Percentiles rank a stretch among this genome's conserved stretches.
phyloP scores from a whole-genome alignment of 306 rosid species.

The Quercus parvula region DNA sequence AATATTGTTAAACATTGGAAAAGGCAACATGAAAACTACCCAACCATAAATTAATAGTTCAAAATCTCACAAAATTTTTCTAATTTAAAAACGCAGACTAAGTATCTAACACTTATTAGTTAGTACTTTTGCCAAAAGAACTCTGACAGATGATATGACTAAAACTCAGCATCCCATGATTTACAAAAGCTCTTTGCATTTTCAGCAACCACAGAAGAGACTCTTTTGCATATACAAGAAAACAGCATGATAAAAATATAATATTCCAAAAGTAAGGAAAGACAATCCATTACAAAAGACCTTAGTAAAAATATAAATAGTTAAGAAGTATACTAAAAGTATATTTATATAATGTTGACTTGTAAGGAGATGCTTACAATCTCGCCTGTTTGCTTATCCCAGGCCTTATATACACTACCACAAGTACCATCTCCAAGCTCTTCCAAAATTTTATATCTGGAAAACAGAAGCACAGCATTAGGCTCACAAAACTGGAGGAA shows the following conservation, averaged over 20 bases:
- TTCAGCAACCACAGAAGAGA: neutral
- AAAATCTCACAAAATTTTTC: neutral
- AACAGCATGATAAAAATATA: neutral
- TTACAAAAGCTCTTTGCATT: neutral
- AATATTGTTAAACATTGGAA: neutral
- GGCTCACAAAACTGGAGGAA: neutral
- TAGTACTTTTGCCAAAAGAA: neutral
- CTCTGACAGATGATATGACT: neutral
- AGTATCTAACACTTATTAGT: neutral
- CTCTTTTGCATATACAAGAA: neutral
- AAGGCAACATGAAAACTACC: neutral
- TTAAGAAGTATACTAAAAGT: neutral
- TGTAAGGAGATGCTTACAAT: slow-evolving; percentile 49
- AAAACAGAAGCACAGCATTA: neutral
- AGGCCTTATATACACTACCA: slow-evolving; percentile 84
- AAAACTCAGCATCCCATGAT: neutral
- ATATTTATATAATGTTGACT: slow-evolving; percentile 3
- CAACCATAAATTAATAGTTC: neutral
- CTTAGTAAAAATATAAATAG: neutral
- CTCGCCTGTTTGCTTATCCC: slow-evolving; percentile 57
- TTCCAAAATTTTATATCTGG: slow-evolving; percentile 70
- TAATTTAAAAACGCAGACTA: neutral
- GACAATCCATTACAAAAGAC: slow-evolving; percentile 8
- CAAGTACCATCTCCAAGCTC: slow-evolving; percentile 95
- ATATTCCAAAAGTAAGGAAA: neutral